Evolutionary conservation across 768 basidiomycete species (phyloP).

Genomic region (Boletus rufocinnamomeus): DNA sequence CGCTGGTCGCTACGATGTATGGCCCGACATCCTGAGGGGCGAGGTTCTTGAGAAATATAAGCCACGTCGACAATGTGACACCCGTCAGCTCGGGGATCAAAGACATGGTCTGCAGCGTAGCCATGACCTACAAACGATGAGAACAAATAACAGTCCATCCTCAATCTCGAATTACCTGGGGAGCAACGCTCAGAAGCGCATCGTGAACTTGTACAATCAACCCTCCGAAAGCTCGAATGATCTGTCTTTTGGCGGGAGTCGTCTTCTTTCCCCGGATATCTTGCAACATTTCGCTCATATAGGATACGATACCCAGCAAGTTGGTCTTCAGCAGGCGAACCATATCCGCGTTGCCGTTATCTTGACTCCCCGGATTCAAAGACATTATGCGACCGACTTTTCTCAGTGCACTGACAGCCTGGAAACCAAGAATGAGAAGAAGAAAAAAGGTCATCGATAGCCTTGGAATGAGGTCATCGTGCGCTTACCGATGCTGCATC

Average conservation of each 20-base stretch:
- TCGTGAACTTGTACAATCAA: conserved; percentile 72
- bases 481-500: conserved; percentile 46
- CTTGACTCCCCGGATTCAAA: conserved; percentile 29
- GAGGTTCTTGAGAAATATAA: conserved; percentile 69
- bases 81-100: conserved; percentile 71
- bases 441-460: conserved; percentile 38
- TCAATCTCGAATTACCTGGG: conserved; percentile 63
- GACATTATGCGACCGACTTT: conserved; percentile 42
- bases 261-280: conserved; percentile 80
- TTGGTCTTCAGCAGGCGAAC: conserved; percentile 67
- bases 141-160: neutral
- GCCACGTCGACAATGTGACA: conserved; percentile 80
- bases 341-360: conserved; percentile 41
- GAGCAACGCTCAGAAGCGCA: conserved; percentile 72
- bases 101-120: conserved; percentile 91
- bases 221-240: conserved; percentile 75
- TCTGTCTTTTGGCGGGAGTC: conserved; percentile 65
- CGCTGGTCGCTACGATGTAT: conserved; percentile 84
- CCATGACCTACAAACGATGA: conserved; percentile 73
- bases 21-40: conserved; percentile 72
- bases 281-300: conserved; percentile 84
- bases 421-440: conserved; percentile 33
- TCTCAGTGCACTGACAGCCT: conserved; percentile 50
- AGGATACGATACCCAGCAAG: conserved; percentile 82
- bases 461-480: conserved; percentile 18